Base-by-base conservation (phyloP, 2,329 filamentous ascomycete genomes). In the Penicillium janthinellum region DNA sequence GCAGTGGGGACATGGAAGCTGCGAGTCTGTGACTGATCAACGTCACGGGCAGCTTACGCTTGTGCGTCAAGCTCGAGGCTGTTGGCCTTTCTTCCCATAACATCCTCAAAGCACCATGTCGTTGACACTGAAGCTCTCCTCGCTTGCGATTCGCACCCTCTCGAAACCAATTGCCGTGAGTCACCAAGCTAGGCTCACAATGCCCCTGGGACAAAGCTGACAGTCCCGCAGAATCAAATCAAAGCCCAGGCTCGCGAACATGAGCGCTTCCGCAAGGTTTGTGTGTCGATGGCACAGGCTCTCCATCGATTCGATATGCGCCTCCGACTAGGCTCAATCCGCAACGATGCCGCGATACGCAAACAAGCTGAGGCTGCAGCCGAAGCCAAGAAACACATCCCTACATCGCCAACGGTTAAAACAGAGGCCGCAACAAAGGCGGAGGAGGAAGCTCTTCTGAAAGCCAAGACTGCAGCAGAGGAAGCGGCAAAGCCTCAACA, bases 281-380 rank as follows among this genome's bases (percentile, higher is more conserved):
- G 87, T 69, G 80, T 90, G 62, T 78, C 76, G 51, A 84, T 88
- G 67, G 88, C 88, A 10, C 87, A 90, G 71, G 74, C 79, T 10
- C 81, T 90, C 35, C 87, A 90, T 72, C 81, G 84, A 50, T 76
- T 88, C 61, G 87, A 90, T 70, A 89, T 90, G 86, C 83, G 86
- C 45, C 84, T 89, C 74, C 84, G 86, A 50, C 78, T 90, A 61
- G 87, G 87, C 22, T 80, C 88, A 5, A 79, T 90, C 2, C 86
- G 88, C 65, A 87, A 88, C 67, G 81, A 79, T 8, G 82, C 84
- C 2, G 81, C 84, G 1, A 71, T 78, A 35, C 75, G 81, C 56
- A 73, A 71, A 63, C 78, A 77, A 63, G 75, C 75, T 56, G 79
- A 83, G 22, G 83, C 82, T 17, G 81, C 83, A 56, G 84, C 83